Evolutionary conservation across 441 rosid genomes (phyloP), one percentile per base, ranked within the genome.

Genomic region (Euphorbia corollata): DNA sequence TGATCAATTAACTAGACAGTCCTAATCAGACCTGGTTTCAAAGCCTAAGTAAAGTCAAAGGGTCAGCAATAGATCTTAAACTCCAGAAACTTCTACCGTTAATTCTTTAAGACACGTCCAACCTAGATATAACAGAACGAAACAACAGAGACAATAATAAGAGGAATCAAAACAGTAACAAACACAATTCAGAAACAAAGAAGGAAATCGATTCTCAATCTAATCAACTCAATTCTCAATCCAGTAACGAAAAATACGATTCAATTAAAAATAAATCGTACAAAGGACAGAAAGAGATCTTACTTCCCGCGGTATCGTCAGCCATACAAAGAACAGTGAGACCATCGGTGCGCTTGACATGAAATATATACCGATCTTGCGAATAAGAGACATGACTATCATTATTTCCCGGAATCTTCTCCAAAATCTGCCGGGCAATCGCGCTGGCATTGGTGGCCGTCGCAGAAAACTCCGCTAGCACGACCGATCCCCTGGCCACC

Each of bases 321-420:
- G 96, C 97, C 99, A 93, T 89, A 70, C 99, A 93, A 75, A 93
- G 96, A 63, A 79, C 91, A 75, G 97, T 84, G 71, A 91, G 94
- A 71, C 99, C 97, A 74, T 94, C 97, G 70, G 97, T 94, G 70
- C 97, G 89, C 60, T 88, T 89, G 69, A 91, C 89, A 64, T 91
- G 97, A 75, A 93, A 91, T 70, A 91, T 86, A 66, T 74, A 89
- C 22, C 99, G 93, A 77, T 86, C 97, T 71, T 93, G 95, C 48
- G 97, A 93, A 70, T 89, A 91, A 0, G 99, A 93, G 39, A 82
- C 81, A 70, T 93, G 81, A 82, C 83, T 89, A 69, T 93, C 96
- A 19, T 85, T 67, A 73, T 74, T 65, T 0, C 95, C 96, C 0
- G 91, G 89, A 9, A 85, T 69, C 71, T 90, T 91, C 64, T 89